Base-by-base conservation (phyloP, 1,284 basidiomycete genomes). In the Porodaedalea pini region DNA sequence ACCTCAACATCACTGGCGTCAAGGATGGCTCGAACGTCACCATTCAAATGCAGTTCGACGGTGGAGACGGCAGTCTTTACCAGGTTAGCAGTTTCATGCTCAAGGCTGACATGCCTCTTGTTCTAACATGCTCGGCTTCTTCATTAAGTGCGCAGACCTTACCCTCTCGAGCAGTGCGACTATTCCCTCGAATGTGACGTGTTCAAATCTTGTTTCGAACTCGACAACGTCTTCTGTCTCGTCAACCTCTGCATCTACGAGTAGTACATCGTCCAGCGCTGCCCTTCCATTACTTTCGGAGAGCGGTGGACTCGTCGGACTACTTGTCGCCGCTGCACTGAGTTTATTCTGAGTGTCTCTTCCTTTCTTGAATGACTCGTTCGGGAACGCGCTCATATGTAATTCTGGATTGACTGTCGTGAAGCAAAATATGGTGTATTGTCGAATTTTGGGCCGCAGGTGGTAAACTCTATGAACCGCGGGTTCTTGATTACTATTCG, bases 51-150 rank as follows among this genome's bases (percentile, higher is more conserved):
- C 65, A 79, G 29, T 88, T 74, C 68, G 70, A 79, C 63, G 86
- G 85, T 40, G 84, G 86, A 21, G 89, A 92, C 66, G 85, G 83
- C 36, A 64, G 72, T 43, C 75, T 91, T 6, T 90, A 76, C 73
- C 87, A 91, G 75, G 83, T 80, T 3, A 29, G 21, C 19, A 36
- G 7, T 47, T 2, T 2, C 17, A 7, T 23, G 8, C 39, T 34
- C n/a, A 1, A 6, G n/a, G 6, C 3, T 44, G 8, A 29, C 13
- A 6, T 47, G 11, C 3, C 27, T 47, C 44, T 11, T 53, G 7
- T 34, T 41, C 32, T 7, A 15, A n/a, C 15, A 13, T 15, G 36
- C 8, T 7, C 27, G 25, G 40, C 50, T 51, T 19, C 45, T 48
- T 21, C 31, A 4, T 15, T 34, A 4, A 87, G 83, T 91, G 88